Conservation (phyloP, 108 stramenopile species). For the Discostella pseudostelligera region DNA sequence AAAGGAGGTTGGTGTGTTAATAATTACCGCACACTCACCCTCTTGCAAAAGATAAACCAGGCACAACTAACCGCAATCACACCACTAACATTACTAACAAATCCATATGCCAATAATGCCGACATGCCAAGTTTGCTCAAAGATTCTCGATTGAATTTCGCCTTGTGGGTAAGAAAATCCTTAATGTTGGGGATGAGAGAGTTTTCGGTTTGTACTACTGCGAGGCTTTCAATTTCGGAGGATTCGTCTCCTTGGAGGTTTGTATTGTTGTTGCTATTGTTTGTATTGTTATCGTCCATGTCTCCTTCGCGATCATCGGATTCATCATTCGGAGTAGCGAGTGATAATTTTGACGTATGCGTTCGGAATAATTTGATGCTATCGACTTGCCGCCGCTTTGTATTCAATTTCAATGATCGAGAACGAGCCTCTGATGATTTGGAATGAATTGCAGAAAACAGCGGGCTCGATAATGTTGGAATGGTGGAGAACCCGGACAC, state of each 20-base stretch:
- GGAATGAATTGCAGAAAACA: no score
- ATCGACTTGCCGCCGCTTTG: no score
- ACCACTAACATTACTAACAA: conserved; percentile 84
- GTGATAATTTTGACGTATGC: no score
- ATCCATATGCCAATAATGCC: conserved; percentile 85
- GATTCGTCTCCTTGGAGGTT: no score
- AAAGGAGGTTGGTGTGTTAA: neutral
- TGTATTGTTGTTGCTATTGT: no score
- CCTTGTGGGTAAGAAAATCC: conserved; percentile 11
- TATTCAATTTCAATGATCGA: no score
- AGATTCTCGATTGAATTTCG: conserved; percentile 42
- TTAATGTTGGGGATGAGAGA: neutral
- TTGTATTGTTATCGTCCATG: no score
- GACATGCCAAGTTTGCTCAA: conserved; percentile 80
- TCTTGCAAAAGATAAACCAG: conserved; percentile 64
- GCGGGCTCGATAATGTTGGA: no score
- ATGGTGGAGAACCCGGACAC: no score
- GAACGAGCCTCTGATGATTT: no score
- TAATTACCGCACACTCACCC: conserved; percentile 35
- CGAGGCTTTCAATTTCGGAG: neutral
- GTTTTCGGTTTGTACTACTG: neutral
- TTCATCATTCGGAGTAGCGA: no score
- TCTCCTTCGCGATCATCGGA: neutral
- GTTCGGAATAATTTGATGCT: no score
- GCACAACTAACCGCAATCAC: conserved; percentile 71